Evolutionary conservation across 179 eudicot species (phyloP), one percentile per base, ranked within the genome.

Genomic region (Kewa caespitosa): DNA sequence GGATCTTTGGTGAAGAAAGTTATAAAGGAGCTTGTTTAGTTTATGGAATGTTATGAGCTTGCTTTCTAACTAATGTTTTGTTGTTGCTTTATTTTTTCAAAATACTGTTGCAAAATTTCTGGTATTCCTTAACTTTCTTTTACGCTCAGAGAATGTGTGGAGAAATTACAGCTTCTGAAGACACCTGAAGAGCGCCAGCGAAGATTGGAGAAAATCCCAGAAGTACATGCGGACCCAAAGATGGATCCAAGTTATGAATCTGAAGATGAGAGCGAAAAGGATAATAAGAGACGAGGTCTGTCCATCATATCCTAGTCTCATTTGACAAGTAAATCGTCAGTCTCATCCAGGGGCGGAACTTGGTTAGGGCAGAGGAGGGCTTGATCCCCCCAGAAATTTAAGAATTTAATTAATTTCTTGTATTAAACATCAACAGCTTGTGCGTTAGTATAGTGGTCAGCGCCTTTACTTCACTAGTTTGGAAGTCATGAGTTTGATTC

Each of bases 61-160:
- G 69, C 38, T 48, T 39, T 73, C 50, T 42, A n/a, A 22, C 48
- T n/a, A 36, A 50, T 31, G 18, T 4, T 39, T 46, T 66, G 37
- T 33, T 38, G 39, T 30, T 27, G 38, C 61, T 60, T 72, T 72
- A 8, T 17, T 8, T 15, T 10, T 30, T 46, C 41, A 20, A n/a
- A 23, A 6, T 62, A 31, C 34, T 52, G 31, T 13, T 50, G 52
- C 73, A 36, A 23, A 46, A 54, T 71, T 52, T 36, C 67, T 74
- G 54, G 83, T 72, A 33, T 57, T 80, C 96, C 96, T 93, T 96
- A 77, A 93, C 93, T 78, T 75, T 38, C 70, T 69, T 48, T 48
- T 48, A 96, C 99, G 91, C 99, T 96, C 82, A 90, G 98, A 85
- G 97, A 89, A 80, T 90, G 94, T 80, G 98, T 96, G 18, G 99